phyloP scores from a whole-genome alignment of 2,329 filamentous ascomycete species.

The Laburnicola sp. region DNA sequence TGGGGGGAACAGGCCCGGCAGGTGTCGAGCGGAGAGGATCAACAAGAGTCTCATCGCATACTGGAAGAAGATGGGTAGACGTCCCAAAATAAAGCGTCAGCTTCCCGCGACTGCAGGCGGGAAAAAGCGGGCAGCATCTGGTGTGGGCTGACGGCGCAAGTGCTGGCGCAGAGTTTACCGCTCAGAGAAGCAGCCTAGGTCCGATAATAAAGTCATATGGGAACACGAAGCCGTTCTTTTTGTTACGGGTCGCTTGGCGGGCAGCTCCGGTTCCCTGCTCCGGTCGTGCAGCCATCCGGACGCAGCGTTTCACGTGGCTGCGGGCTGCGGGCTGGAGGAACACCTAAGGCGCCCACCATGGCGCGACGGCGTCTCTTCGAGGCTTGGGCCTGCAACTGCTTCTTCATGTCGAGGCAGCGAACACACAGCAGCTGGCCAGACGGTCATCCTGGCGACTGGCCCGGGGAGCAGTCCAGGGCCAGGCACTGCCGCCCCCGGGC shows the following conservation, averaged over 20 bases:
- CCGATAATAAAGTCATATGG: neutral
- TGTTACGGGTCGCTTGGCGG: constrained; percentile 31
- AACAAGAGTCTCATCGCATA: constrained; percentile 12
- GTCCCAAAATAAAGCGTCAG: too few species aligned
- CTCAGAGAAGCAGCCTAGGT: neutral
- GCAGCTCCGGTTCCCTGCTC: constrained; percentile 23
- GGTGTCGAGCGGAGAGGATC: constrained; percentile 13
- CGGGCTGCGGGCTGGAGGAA: constrained; percentile 17
- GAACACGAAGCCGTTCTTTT: constrained; percentile 9
- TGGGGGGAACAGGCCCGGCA: constrained; percentile 8
- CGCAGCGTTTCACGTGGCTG: constrained; percentile 42
- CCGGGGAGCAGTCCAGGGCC: constrained; percentile 28
- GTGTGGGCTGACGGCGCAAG: too few species aligned
- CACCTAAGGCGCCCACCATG: constrained; percentile 25
- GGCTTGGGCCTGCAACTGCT: too few species aligned
- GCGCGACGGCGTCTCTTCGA: constrained; percentile 29
- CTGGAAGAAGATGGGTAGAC: neutral
- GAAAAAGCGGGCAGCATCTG: too few species aligned
- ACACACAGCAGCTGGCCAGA: constrained; percentile 6
- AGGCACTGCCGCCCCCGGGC: constrained; percentile 28
- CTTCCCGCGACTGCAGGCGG: too few species aligned
- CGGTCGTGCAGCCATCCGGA: constrained; percentile 25
- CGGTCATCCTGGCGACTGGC: constrained; percentile 8
- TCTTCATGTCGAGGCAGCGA: neutral
- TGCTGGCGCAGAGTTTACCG: too few species aligned